Evolutionary conservation across 345 rosid genomes (phyloP), one percentile per base, ranked within the genome.

Genomic region (Eucalyptus guilfoylei): DNA sequence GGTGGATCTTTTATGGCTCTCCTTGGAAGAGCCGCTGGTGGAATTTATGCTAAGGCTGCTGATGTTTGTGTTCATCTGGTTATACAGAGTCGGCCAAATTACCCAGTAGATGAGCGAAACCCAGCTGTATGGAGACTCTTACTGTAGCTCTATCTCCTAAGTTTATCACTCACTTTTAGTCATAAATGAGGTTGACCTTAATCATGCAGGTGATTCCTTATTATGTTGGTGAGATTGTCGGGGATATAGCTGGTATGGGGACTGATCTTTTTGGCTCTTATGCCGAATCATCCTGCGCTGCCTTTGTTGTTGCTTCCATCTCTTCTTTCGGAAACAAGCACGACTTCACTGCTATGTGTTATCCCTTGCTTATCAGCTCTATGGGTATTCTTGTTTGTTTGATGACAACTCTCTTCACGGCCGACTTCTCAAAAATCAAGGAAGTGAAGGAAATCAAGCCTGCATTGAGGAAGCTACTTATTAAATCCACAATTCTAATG

Each of bases 1-100:
- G 89, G 89, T 80, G 89, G 86, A 28, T 88, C 89, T 49, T 80
- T 69, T 69, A 80, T 88, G 86, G 89, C 89, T 88, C 86, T 88
- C 67, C 76, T 88, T 80, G 69, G 69, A 88, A 76, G 89, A 88
- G 86, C 40, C 12, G 49, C 69, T 80, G 89, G 89, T 88, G 89
- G 89, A 28, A 88, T 88, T 76, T 88, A 88, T 58, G 49, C 69
- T 45, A 88, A 88, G 89, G 89, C 86, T 58, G 88, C 88, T 87
- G 80, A 87, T 60, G 88, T 58, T 58, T 47, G 89, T 34, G 86
- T 58, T 69, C 60, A 48, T 88, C 86, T 88, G 72, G 89, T 72
- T 49, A 48, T 17, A 34, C 11, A 72, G 17, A 30, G 34, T n/a
- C 37, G 30, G 85, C 48, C 32, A 17, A 72, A 72, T 45, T 49